Conservation (phyloP, 345 rosid species). For the Iberis pinnata region DNA sequence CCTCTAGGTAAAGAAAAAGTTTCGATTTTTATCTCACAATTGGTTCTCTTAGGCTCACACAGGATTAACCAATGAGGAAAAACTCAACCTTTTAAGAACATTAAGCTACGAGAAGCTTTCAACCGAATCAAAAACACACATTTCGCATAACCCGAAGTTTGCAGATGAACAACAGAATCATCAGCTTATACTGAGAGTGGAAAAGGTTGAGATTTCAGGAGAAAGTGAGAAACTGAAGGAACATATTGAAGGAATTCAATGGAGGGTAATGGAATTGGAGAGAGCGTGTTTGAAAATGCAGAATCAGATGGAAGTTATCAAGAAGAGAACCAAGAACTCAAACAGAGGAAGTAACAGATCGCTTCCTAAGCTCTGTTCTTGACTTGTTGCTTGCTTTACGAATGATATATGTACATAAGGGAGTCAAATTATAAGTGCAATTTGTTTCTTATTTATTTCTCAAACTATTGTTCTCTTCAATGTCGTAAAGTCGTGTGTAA, state of each 20-base stretch:
- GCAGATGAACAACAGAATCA: constrained; percentile 25
- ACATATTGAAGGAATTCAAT: constrained; percentile 74
- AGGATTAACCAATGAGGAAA: constrained; percentile 64
- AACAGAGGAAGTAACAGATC: constrained; percentile 48
- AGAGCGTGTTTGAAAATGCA: constrained; percentile 79
- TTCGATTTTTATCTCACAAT: not conserved
- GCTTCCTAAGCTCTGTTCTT: constrained; percentile 79
- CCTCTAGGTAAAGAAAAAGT: not conserved
- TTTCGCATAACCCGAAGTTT: constrained; percentile 53
- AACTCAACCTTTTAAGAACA: constrained; percentile 46
- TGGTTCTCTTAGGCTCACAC: constrained; percentile 48
- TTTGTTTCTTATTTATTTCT: constrained; percentile 8
- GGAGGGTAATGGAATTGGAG: constrained; percentile 80
- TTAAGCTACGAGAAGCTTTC: constrained; percentile 70
- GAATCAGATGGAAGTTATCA: constrained; percentile 60
- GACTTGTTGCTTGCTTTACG: constrained; percentile 30
- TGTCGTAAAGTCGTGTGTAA: not conserved
- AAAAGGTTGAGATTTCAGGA: constrained; percentile 38
- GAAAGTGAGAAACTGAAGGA: constrained; percentile 50
- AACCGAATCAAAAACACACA: constrained; percentile 43
- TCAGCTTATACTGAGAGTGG: constrained; percentile 30
- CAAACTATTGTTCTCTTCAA: constrained; percentile 4
- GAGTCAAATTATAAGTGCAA: constrained; percentile 8
- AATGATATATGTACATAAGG: constrained; percentile 18
- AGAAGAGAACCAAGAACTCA: constrained; percentile 43